These are phyloP conservation scores for Saturnispora kantuleensis DNA, from an alignment of 805 yeast species.

Conservation along the genomic window DNA sequence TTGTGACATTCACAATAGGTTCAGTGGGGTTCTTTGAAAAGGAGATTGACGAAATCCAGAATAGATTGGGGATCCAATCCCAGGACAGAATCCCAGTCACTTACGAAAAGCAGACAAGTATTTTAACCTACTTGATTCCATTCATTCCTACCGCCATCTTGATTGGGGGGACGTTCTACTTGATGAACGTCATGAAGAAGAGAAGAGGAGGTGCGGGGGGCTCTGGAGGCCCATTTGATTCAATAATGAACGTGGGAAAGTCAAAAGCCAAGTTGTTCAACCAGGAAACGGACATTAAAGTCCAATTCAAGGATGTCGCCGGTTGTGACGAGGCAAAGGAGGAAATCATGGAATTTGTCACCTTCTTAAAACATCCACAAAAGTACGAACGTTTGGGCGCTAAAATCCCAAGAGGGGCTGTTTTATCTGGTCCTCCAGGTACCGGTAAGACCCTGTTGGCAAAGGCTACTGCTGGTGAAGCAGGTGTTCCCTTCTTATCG, in stretches of 20 bases:
- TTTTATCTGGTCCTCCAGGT: conserved; percentile 97
- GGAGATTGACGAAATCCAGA: conserved; percentile 66
- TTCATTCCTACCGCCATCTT: conserved; percentile 82
- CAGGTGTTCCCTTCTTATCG: conserved; percentile 92
- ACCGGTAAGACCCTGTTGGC: conserved; percentile 97
- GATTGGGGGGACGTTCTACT: conserved; percentile 81
- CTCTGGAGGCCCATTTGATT: conserved; percentile 63
- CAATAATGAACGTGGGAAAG: conserved; percentile 76
- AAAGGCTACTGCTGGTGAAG: conserved; percentile 98
- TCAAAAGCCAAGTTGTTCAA: conserved; percentile 87
- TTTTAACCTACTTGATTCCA: conserved; percentile 54
- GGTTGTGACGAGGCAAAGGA: conserved; percentile 96
- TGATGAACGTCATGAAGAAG: conserved; percentile 28
- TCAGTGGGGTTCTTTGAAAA: conserved; percentile 83
- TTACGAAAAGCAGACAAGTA: conserved; percentile 62
- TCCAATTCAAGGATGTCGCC: conserved; percentile 89
- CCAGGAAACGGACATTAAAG: conserved; percentile 82
- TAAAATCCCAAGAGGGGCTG: conserved; percentile 96
- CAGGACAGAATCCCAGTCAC: conserved; percentile 70
- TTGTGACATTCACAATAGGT: conserved; percentile 67
- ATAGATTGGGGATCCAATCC: conserved; percentile 50
- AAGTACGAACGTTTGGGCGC: conserved; percentile 93
- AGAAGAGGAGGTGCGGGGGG: conserved; percentile 37
- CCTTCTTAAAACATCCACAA: conserved; percentile 79
- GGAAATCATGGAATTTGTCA: conserved; percentile 96